Evolutionary conservation across 2,329 filamentous ascomycete species (phyloP).

Genomic region (Paecilomyces formosus): DNA sequence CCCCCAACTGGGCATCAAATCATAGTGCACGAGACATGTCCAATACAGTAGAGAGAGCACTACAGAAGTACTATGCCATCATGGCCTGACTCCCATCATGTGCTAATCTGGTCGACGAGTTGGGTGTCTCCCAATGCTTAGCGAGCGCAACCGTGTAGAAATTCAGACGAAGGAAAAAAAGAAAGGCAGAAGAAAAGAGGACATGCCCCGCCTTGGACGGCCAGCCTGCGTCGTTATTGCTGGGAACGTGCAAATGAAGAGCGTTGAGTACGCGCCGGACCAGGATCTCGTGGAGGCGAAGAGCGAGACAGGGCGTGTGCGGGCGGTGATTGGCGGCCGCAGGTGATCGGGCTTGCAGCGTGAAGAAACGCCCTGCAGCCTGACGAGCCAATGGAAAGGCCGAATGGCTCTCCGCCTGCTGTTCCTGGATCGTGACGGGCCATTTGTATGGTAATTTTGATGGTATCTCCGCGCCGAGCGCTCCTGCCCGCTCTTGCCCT

Average conservation of each 20-base stretch:
- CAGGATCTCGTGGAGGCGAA: background rate
- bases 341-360: slow-evolving; percentile 10
- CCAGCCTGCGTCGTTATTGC: background rate
- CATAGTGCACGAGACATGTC: too few species aligned
- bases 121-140: background rate
- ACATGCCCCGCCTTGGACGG: background rate
- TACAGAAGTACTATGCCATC: background rate
- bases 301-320: background rate
- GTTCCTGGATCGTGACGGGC: background rate
- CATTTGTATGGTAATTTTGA: too few species aligned
- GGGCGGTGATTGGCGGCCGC: background rate
- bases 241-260: background rate
- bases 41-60: too few species aligned
- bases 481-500: background rate
- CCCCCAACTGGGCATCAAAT: background rate
- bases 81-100: background rate
- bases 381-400: slow-evolving; percentile 7
- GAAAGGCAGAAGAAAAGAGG: too few species aligned
- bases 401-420: slow-evolving; percentile 1
- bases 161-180: too few species aligned
- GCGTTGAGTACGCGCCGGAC: slow-evolving; percentile 2
- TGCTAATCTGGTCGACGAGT: too few species aligned
- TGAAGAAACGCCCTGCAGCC: slow-evolving; percentile 16
- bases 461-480: background rate
- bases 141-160: background rate